Base-by-base conservation (phyloP, 73 alveolate species). In the Breviolum minutum region DNA sequence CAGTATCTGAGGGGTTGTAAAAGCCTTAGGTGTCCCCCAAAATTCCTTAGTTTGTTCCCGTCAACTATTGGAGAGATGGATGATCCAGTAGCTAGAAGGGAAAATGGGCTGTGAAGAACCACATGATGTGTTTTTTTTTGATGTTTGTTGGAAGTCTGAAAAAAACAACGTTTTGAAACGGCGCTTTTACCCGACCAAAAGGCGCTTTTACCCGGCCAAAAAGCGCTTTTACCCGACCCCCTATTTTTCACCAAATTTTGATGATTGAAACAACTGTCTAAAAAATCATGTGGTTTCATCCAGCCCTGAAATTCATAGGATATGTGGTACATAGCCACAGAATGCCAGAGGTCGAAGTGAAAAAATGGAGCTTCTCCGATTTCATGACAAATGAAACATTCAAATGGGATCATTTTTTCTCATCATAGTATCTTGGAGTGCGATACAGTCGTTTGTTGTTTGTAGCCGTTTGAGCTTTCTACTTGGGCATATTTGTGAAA, bases 171-270 rank as follows among this genome's bases (percentile, higher is more conserved):
- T 48, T 48, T 48, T 48, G 71, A 66, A 40, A 40, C 54, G 90
- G 90, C 90, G 90, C 87, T 79, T 79, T 79, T 79, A 29, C 64
- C 64, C 87, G 87, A 66, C 87, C 87, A 79, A 79, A 79, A 62
- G 64, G 87, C 87, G 87, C 90, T 81, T 60, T 81, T 81, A 14
- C n/a, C 32, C 90, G 90, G 71, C 90, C 90, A 81, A 81, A 81
- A 66, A 69, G 90, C 90, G 90, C 90, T 81, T 81, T 81, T 81
- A 17, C 71, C 90, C 90, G 90, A 81, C 90, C 90, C 71, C 62
- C 71, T 40, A 14, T 81, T 81, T 81, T 81, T 2, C 8, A 0
- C 40, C 22, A 11, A 11, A 54, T 0, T 9, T 54, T 40, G 54
- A 40, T 2, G 54, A 40, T 3, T 3, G 5, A 40, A 40, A 40